Evolutionary conservation across 768 basidiomycete species (phyloP).

Genomic region (Amanita muscaria): DNA sequence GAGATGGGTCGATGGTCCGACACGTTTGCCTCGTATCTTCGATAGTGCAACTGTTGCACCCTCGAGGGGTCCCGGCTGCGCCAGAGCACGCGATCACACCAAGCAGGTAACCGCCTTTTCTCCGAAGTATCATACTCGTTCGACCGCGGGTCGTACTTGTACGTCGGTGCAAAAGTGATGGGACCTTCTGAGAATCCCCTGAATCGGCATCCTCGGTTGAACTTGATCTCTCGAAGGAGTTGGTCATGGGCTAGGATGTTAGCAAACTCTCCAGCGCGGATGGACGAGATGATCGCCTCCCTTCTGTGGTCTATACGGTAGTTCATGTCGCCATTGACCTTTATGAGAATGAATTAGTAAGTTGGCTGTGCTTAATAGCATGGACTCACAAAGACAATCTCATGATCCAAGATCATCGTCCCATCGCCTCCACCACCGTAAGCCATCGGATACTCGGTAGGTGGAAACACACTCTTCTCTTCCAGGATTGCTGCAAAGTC

Average conservation of each 20-base stretch:
- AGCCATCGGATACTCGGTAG: slow-evolving; percentile 46
- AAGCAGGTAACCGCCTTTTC: slow-evolving; percentile 85
- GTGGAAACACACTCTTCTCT: slow-evolving; percentile 59
- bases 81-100: slow-evolving; percentile 95
- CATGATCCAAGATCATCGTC: slow-evolving; percentile 89
- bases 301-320: slow-evolving; percentile 94
- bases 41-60: slow-evolving; percentile 63
- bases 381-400: slow-evolving; percentile 75
- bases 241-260: slow-evolving; percentile 75
- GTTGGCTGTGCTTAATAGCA: background rate
- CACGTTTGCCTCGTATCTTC: slow-evolving; percentile 77
- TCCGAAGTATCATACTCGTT: slow-evolving; percentile 81
- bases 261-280: slow-evolving; percentile 58
- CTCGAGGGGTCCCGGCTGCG: slow-evolving; percentile 46
- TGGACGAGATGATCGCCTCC: slow-evolving; percentile 66
- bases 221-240: slow-evolving; percentile 79
- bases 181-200: slow-evolving; percentile 77
- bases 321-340: slow-evolving; percentile 93
- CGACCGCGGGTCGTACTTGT: slow-evolving; percentile 85
- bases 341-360: background rate
- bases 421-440: slow-evolving; percentile 92
- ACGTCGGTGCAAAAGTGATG: slow-evolving; percentile 81
- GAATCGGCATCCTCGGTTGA: slow-evolving; percentile 81
- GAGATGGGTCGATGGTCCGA: slow-evolving; percentile 90
- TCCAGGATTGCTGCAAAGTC: slow-evolving; percentile 87